These are phyloP conservation scores for Eucalyptus albens DNA, from an alignment of 345 rosid genomes.

Conservation along the genomic window DNA sequence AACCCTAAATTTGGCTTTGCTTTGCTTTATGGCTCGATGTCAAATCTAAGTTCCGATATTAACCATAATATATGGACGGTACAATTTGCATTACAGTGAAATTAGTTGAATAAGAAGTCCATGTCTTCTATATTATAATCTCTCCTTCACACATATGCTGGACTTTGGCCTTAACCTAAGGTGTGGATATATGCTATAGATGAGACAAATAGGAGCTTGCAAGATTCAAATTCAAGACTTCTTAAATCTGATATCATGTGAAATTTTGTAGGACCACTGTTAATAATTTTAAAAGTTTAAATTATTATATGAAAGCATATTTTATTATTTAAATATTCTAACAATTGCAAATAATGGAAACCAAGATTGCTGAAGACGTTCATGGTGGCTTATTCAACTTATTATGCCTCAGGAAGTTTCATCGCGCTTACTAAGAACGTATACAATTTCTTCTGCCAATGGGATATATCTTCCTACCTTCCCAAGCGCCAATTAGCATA, in stretches of 20 bases:
- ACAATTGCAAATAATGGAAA: background rate
- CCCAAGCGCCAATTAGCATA: background rate
- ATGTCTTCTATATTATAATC: background rate
- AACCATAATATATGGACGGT: background rate
- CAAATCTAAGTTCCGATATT: background rate
- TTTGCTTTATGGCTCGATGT: background rate
- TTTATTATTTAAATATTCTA: too few relatives aligned
- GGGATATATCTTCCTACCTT: background rate
- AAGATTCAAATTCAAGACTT: too few relatives aligned
- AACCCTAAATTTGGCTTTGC: background rate
- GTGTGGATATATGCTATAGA: too few relatives aligned
- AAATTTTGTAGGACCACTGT: rapidly evolving
- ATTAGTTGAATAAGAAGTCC: background rate
- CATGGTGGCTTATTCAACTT: background rate
- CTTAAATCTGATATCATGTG: too few relatives aligned
- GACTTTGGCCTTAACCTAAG: too few relatives aligned
- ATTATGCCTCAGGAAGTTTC: background rate
- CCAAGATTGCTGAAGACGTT: background rate
- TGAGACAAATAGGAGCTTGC: too few relatives aligned
- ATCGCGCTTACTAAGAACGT: background rate
- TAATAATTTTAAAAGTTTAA: too few relatives aligned
- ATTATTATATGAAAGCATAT: too few relatives aligned
- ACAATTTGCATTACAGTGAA: background rate
- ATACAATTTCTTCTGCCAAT: background rate
- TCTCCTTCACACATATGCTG: too few relatives aligned